Evolutionary conservation across 1,284 basidiomycete species (phyloP).

Genomic region (Ganoderma meredithae): DNA sequence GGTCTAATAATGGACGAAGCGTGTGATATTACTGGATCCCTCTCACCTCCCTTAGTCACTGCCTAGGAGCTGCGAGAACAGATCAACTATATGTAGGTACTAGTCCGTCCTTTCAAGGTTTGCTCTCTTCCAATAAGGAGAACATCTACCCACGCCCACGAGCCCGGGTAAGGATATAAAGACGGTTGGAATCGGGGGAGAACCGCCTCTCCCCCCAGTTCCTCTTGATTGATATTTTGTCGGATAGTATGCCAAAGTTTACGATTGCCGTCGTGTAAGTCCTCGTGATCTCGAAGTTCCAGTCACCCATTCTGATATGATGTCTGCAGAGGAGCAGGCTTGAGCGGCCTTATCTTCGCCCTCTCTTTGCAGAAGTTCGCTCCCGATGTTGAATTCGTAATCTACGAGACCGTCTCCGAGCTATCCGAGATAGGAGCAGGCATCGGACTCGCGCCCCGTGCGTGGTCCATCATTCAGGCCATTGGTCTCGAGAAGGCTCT

Average conservation of each 20-base stretch:
- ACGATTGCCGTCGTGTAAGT: slow-evolving; percentile 24
- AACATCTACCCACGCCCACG: neutral
- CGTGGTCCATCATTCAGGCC: slow-evolving; percentile 56
- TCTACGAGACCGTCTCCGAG: slow-evolving; percentile 58
- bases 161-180: neutral
- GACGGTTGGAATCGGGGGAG: neutral
- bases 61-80: neutral
- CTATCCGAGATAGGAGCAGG: slow-evolving; percentile 64
- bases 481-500: slow-evolving; percentile 58
- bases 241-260: slow-evolving; percentile 19
- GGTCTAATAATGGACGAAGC: neutral
- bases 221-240: neutral
- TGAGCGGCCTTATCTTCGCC: slow-evolving; percentile 46
- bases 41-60: slow-evolving; percentile 4
- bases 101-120: neutral
- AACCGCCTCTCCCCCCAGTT: neutral
- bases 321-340: slow-evolving; percentile 46
- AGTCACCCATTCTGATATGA: neutral
- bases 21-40: neutral
- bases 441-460: slow-evolving; percentile 58
- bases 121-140: neutral
- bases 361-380: slow-evolving; percentile 45
- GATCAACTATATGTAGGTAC: neutral
- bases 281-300: neutral
- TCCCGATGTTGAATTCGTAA: slow-evolving; percentile 46